phyloP scores from a whole-genome alignment of 371 early-diverging fungal genomes.

The Lichtheimia ornata region DNA sequence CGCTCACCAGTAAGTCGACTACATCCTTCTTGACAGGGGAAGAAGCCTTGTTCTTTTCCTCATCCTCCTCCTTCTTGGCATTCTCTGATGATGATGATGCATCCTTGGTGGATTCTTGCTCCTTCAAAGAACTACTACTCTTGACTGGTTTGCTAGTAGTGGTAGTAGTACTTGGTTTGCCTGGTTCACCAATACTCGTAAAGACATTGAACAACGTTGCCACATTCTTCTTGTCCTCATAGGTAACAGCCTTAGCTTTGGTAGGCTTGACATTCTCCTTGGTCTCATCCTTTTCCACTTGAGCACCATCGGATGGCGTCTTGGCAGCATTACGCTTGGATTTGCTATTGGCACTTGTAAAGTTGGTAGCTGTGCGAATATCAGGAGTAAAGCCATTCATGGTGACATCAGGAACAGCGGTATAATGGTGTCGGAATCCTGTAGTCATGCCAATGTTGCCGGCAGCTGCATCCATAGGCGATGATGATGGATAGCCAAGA shows the following conservation, averaged over 20 bases:
- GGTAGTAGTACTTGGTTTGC: not conserved
- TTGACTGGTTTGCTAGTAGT: too few species aligned
- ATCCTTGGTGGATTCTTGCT: slow-evolving; percentile 8
- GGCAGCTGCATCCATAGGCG: slow-evolving; percentile 1
- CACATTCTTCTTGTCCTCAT: slow-evolving; percentile 37
- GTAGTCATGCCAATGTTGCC: slow-evolving; percentile 9
- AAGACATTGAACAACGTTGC: slow-evolving; percentile 36
- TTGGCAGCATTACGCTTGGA: slow-evolving; percentile 9
- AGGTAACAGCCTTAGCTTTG: slow-evolving; percentile 12
- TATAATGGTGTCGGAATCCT: slow-evolving; percentile 39
- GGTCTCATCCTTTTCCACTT: slow-evolving; percentile 19
- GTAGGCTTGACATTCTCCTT: slow-evolving; percentile 25
- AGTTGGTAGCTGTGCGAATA: slow-evolving; percentile 35
- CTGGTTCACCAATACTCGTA: slow-evolving; percentile 19
- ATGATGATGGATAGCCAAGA: not conserved
- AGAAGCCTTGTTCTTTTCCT: slow-evolving; percentile 6
- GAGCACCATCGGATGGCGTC: slow-evolving; percentile 15
- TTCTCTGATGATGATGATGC: not conserved
- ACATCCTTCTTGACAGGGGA: slow-evolving; percentile 13
- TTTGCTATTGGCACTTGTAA: slow-evolving; percentile 24
- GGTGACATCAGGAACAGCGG: slow-evolving; percentile 27
- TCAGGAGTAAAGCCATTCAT: slow-evolving; percentile 32
- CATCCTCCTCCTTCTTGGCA: not conserved
- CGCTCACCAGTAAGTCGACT: slow-evolving; percentile 18
- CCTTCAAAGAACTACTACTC: not conserved